Evolutionary conservation across 805 yeast species (phyloP).

Genomic region (Candida caryicola): DNA sequence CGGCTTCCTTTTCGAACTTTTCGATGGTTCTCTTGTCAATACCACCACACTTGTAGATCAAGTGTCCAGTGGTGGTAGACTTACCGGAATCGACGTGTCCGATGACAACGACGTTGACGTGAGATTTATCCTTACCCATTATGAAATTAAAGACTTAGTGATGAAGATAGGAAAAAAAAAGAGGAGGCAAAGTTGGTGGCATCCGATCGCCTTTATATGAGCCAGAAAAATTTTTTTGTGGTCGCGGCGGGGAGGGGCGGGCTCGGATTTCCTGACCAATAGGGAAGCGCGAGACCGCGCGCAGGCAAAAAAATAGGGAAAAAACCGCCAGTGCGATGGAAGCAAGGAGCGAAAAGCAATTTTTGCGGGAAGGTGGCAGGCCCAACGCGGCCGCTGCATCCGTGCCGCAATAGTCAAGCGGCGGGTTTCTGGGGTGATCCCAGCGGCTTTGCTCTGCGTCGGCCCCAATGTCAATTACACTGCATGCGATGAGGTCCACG

Average conservation of each 20-base stretch:
- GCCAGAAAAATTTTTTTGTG: background rate
- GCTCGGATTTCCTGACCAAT: background rate
- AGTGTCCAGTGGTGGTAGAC: conserved; percentile 99
- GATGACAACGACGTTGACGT: conserved; percentile 99
- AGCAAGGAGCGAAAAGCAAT: no score
- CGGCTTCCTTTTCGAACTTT: conserved; percentile 98
- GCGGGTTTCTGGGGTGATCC: no score
- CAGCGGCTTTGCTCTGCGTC: no score
- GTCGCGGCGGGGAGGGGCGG: background rate
- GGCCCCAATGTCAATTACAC: no score
- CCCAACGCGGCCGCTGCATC: no score
- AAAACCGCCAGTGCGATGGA: no score
- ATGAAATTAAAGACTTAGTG: no score
- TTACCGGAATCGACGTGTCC: conserved; percentile 99
- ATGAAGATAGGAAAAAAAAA: background rate
- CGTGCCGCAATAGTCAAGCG: no score
- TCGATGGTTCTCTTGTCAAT: conserved; percentile 97
- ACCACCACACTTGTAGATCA: conserved; percentile 99
- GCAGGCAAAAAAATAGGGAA: no score
- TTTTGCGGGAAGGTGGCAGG: no score
- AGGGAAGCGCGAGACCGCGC: background rate
- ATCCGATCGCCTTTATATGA: background rate
- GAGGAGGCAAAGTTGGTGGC: background rate
- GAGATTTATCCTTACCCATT: conserved; percentile 76
- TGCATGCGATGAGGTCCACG: no score